phyloP scores from a whole-genome alignment of 768 basidiomycete species.

The Albatrellus ellisii region DNA sequence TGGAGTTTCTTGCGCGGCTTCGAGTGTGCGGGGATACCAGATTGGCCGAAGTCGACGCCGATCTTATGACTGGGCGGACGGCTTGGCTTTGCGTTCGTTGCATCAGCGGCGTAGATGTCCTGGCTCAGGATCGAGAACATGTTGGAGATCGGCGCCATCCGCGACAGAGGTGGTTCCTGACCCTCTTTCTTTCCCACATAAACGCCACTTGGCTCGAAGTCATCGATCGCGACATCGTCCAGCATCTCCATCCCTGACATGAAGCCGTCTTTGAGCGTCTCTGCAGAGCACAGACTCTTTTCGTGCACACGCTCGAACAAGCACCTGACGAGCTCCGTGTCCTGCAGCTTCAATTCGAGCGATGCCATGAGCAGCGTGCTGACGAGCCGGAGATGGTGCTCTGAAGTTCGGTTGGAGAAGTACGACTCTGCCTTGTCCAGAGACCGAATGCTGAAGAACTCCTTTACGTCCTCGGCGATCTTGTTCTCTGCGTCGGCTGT shows the following conservation, averaged over 20 bases:
- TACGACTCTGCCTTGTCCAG: slow-evolving; percentile 82
- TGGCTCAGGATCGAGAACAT: slow-evolving; percentile 83
- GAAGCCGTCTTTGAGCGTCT: slow-evolving; percentile 67
- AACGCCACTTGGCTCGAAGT: slow-evolving; percentile 80
- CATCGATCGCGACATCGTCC: slow-evolving; percentile 56
- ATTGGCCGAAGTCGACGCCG: slow-evolving; percentile 35
- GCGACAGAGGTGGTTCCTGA: slow-evolving; percentile 56
- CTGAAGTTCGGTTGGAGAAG: slow-evolving; percentile 59
- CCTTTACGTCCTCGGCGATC: slow-evolving; percentile 72
- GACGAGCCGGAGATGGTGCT: slow-evolving; percentile 52
- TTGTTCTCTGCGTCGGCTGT: slow-evolving; percentile 59
- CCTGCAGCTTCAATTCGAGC: slow-evolving; percentile 71
- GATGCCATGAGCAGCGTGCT: slow-evolving; percentile 63
- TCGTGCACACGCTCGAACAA: slow-evolving; percentile 53
- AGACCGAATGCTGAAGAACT: slow-evolving; percentile 77
- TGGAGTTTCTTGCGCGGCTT: slow-evolving; percentile 58
- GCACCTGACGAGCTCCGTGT: slow-evolving; percentile 64
- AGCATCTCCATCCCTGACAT: slow-evolving; percentile 55
- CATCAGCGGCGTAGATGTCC: slow-evolving; percentile 38
- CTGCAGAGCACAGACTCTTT: slow-evolving; percentile 44
- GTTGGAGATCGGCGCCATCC: slow-evolving; percentile 65
- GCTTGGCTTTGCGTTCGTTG: slow-evolving; percentile 42
- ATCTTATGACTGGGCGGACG: slow-evolving; percentile 35
- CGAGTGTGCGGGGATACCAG: slow-evolving; percentile 31
- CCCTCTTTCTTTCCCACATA: slow-evolving; percentile 61